These are phyloP conservation scores for Tricholoma sp. DNA, from an alignment of 768 basidiomycete species.

Conservation along the genomic window DNA sequence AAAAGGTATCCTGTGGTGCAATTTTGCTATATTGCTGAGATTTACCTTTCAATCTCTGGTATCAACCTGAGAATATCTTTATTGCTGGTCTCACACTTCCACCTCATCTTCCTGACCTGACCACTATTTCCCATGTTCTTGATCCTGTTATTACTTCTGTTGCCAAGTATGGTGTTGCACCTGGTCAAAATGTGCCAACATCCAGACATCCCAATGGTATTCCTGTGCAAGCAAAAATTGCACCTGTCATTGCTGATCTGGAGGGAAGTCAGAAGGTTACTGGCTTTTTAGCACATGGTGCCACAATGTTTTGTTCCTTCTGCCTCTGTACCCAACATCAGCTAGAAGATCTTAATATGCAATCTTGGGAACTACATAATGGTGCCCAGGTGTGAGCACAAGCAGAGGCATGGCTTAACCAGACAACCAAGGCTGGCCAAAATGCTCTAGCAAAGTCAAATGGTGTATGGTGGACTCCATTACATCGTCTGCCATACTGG, in stretches of 20 bases:
- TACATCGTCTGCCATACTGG: constrained; percentile 23
- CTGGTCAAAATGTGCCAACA: constrained; percentile 10
- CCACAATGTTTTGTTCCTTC: constrained; percentile 11
- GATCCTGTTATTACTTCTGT: constrained; percentile 10
- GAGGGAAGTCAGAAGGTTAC: constrained; percentile 17
- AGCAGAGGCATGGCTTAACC: constrained; percentile 7
- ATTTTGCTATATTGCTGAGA: constrained; percentile 30
- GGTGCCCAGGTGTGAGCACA: constrained; percentile 11
- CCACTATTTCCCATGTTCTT: constrained; percentile 17
- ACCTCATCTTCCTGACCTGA: constrained; percentile 19
- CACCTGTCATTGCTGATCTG: constrained; percentile 20
- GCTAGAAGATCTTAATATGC: constrained; percentile 15
- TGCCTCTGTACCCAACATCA: constrained; percentile 12
- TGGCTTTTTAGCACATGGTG: constrained; percentile 12
- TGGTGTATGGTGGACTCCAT: constrained; percentile 24
- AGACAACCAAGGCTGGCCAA: constrained; percentile 8
- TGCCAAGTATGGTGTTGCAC: constrained; percentile 6
- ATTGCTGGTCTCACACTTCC: constrained; percentile 28
- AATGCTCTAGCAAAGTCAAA: constrained; percentile 6
- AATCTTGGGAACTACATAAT: constrained; percentile 13
- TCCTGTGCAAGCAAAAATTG: constrained; percentile 9
- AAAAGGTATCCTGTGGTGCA: constrained; percentile 20
- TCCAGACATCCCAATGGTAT: constrained; percentile 10
- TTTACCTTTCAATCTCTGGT: constrained; percentile 22
- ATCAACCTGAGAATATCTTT: constrained; percentile 26